These are phyloP conservation scores for Phytophthora tubulina DNA, from an alignment of 352 stramenopile genomes.

Conservation along the genomic window DNA sequence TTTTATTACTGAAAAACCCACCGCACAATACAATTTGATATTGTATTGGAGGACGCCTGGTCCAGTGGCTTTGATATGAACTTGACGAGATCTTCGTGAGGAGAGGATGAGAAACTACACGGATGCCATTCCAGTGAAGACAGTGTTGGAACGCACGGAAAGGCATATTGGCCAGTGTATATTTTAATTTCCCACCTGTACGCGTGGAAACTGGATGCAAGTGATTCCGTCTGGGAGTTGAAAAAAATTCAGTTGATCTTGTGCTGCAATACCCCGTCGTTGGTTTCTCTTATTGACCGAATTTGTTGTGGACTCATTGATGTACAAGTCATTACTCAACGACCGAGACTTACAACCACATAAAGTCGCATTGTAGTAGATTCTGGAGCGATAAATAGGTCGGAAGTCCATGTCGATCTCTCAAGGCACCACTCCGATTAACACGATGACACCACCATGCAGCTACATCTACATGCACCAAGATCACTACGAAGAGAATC, in stretches of 20 bases:
- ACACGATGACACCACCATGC: conserved; percentile 45
- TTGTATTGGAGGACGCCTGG: conserved; percentile 20
- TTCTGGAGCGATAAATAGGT: conserved; percentile 27
- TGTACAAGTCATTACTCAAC: conserved; percentile 8
- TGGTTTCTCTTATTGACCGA: neutral
- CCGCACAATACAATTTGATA: no score
- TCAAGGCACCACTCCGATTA: conserved; percentile 44
- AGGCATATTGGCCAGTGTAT: conserved; percentile 70
- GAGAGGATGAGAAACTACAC: conserved; percentile 84
- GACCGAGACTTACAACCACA: conserved; percentile 5
- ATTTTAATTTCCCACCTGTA: conserved; percentile 44
- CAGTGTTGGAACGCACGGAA: conserved; percentile 75
- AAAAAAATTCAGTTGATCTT: conserved; percentile 21
- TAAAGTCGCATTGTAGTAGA: conserved; percentile 29
- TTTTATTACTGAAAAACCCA: no score
- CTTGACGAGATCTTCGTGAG: conserved; percentile 57
- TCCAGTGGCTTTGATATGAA: conserved; percentile 64
- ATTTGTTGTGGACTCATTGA: neutral
- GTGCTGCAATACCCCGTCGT: conserved; percentile 28
- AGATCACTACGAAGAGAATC: conserved; percentile 56
- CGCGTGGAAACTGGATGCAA: conserved; percentile 50
- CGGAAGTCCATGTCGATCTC: conserved; percentile 51
- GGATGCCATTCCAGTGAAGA: conserved; percentile 81
- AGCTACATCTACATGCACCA: conserved; percentile 46
- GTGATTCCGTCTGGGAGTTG: conserved; percentile 39